A percentile compares a stretch with the other conserved stretches of the same genome.
phyloP scores from a whole-genome alignment of 805 yeast genomes.

The Pichia sporocuriosa region DNA sequence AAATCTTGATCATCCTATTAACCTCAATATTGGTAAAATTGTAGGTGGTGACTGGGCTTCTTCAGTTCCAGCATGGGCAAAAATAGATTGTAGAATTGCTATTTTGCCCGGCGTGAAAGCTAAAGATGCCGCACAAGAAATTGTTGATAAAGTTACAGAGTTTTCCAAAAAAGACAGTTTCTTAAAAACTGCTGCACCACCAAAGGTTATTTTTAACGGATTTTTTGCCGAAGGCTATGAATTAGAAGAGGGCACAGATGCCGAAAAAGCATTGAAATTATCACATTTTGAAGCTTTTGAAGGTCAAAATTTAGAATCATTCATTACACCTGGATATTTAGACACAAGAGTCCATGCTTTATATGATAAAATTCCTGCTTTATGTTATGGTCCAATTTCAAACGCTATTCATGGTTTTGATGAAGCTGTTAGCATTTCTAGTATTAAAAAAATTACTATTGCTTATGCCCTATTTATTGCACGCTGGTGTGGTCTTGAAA shows the following conservation, averaged over 20 bases:
- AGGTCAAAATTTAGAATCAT: neutral
- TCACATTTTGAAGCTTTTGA: neutral
- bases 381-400: neutral
- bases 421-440: neutral
- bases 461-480: neutral
- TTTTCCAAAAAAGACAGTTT: neutral
- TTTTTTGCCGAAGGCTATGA: neutral
- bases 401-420: neutral
- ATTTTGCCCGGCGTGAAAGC: neutral
- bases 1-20: neutral
- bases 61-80: neutral
- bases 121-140: neutral
- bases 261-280: neutral
- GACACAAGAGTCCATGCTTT: neutral
- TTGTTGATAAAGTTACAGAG: neutral
- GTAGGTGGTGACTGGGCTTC: neutral
- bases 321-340: neutral
- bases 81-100: neutral
- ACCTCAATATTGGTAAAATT: neutral
- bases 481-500: neutral
- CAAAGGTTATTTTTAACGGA: neutral
- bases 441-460: neutral
- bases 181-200: neutral
- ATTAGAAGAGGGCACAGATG: neutral
- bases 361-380: neutral